Evolutionary conservation across 2,329 filamentous ascomycete genomes (phyloP).

Genomic region (Elsinoe arachidis): DNA sequence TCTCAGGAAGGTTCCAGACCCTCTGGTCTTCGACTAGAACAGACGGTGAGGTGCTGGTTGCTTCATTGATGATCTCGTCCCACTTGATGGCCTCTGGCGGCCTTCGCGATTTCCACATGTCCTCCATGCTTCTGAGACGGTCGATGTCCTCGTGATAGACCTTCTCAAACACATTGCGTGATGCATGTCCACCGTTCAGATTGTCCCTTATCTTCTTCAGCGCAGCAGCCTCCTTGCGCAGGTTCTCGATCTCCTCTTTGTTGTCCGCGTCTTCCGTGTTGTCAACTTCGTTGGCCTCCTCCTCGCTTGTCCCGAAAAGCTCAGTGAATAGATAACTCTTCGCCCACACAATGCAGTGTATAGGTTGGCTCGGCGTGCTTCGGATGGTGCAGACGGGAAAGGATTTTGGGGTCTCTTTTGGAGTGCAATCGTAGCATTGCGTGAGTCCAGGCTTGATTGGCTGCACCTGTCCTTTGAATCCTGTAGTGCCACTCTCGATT

Average conservation of each 20-base stretch:
- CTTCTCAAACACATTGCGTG: conserved; percentile 78
- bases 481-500: conserved; percentile 93
- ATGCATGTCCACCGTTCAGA: conserved; percentile 69
- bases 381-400: conserved; percentile 96
- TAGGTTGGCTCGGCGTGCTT: conserved; percentile 90
- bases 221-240: conserved; percentile 74
- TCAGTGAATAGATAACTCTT: conserved; percentile 96
- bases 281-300: conserved; percentile 71
- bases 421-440: conserved; percentile 91
- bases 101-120: conserved; percentile 86
- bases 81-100: conserved; percentile 68
- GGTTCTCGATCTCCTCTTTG: conserved; percentile 75
- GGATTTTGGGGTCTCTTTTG: conserved; percentile 82
- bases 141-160: conserved; percentile 82
- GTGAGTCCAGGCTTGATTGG: conserved; percentile 81
- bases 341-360: conserved; percentile 97
- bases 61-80: conserved; percentile 43
- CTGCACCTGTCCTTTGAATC: conserved; percentile 95
- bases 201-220: conserved; percentile 74
- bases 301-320: conserved; percentile 85
- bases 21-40: conserved; percentile 54
- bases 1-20: conserved; percentile 75
- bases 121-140: conserved; percentile 75
- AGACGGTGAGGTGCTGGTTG: conserved; percentile 26
- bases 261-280: conserved; percentile 75